Evolutionary conservation across 768 basidiomycete genomes (phyloP).

Genomic region (Boletus rubropictus): DNA sequence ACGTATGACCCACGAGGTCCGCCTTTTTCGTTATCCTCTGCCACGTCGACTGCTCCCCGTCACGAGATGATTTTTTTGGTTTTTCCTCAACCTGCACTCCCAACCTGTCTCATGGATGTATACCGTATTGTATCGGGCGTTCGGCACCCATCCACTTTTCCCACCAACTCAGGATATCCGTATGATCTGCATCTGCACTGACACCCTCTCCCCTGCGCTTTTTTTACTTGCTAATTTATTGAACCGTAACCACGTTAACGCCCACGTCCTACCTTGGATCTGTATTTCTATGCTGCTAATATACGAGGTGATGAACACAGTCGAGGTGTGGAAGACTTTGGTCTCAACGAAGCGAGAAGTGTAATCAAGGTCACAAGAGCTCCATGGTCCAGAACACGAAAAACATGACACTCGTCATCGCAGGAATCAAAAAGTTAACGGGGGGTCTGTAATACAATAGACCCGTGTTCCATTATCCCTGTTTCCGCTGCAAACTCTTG

Average conservation of each 20-base stretch:
- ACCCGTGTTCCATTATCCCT: constrained; percentile 28
- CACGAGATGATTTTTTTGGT: not conserved
- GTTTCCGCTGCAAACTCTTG: constrained; percentile 73
- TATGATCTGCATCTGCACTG: not conserved
- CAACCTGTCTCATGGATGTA: constrained; percentile 2
- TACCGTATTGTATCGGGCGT: constrained; percentile 9
- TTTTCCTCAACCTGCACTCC: not conserved
- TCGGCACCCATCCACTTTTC: not conserved
- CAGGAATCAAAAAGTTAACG: not conserved
- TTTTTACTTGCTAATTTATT: constrained; percentile 20
- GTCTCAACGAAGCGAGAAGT: not conserved
- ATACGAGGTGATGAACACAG: not conserved
- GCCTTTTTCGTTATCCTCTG: not conserved
- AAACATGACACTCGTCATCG: not conserved
- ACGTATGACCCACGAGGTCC: not conserved
- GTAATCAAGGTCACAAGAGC: too few relatives aligned
- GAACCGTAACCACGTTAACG: constrained; percentile 1
- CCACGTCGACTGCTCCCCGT: not conserved
- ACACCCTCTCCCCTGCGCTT: not conserved
- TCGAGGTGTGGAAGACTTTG: not conserved
- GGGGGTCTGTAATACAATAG: not conserved
- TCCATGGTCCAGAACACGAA: not conserved
- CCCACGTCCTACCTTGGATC: constrained; percentile 5
- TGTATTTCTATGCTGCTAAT: constrained; percentile 20
- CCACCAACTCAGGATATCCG: constrained; percentile 2